Base-by-base conservation (phyloP, 1,284 basidiomycete species). In the Melampsora larici-populina region DNA sequence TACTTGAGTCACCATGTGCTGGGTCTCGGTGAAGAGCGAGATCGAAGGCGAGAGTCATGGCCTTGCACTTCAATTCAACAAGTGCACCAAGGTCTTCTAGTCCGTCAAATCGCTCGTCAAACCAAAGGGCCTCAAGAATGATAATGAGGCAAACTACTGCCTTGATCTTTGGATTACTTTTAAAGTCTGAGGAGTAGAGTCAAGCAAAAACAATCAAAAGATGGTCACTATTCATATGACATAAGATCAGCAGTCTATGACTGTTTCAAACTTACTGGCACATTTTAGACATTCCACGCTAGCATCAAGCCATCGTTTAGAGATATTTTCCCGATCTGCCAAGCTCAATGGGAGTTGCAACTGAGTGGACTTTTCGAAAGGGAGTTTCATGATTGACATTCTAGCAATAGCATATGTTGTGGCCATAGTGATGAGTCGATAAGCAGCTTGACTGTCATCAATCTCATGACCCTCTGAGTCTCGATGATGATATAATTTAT, bases 211-310 rank as follows among this genome's bases (percentile, higher is more conserved):
- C 1, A 11, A 7, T 3, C 3, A 24, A 6, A 15, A 6, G 13
- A 58, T n/a, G n/a, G n/a, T n/a, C n/a, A n/a, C n/a, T n/a, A n/a
- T n/a, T n/a, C n/a, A n/a, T n/a, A 4, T n/a, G 6, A 24, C 8
- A 58, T 58, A 24, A 24, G 1, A n/a, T 15, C 26, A 8, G 13
- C 1, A 36, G 21, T n/a, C n/a, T 64, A 17, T 31, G 62, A 64
- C 1, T 64, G 62, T 43, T 43, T 11, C 40, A 75, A 49, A 68
- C 64, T 29, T 0, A 77, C 75, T 58, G 33, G 75, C 75, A 43
- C 67, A 70, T 64, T 77, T 77, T 29, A 77, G 48, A 64, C 75
- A 77, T 55, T 55, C 67, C 5, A 77, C 46, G 68, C 75, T 77
- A 36, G 60, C 46, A 43, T 77, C 43, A 51, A 77, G 60, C 67